Conservation (phyloP, 257 asterid species). For the Solanum appendiculatum region DNA sequence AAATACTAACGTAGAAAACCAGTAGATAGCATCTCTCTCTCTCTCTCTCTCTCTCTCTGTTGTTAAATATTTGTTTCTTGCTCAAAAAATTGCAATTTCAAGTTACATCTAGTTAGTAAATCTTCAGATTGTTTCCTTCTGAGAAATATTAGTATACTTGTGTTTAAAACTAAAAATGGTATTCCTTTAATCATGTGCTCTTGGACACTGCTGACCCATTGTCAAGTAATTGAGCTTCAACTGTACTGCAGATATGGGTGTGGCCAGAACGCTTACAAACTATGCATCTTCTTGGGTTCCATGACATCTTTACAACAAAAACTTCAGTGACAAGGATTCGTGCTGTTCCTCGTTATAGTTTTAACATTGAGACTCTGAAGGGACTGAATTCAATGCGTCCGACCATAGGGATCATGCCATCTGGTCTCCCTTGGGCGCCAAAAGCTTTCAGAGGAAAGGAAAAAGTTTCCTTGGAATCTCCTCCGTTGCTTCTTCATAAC, state of each 20-base stretch:
- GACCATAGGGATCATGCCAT: conserved; percentile 82
- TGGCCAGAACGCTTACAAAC: conserved; percentile 87
- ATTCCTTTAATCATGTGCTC: not conserved
- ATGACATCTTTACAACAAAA: conserved; percentile 57
- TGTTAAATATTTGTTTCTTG: not conserved
- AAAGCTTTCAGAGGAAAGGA: conserved; percentile 12
- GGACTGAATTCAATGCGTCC: conserved; percentile 45
- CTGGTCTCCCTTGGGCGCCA: conserved; percentile 77
- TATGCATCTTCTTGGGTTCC: conserved; percentile 81
- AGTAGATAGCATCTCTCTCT: not conserved
- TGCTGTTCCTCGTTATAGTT: conserved; percentile 87
- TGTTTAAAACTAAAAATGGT: not conserved
- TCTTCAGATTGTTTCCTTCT: not conserved
- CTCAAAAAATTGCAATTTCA: not conserved
- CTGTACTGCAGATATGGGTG: conserved; percentile 69
- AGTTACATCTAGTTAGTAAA: not conserved
- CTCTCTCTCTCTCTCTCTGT: not conserved
- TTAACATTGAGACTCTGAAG: conserved; percentile 61
- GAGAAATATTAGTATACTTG: not conserved
- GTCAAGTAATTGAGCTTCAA: not conserved
- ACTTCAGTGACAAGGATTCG: conserved; percentile 79
- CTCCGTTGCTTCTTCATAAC: conserved; percentile 11
- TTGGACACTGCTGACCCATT: not conserved
- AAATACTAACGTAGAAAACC: not conserved
- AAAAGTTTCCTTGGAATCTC: conserved; percentile 11